Base-by-base conservation (phyloP, 345 rosid genomes). In the Diplotaxis tenuifolia region DNA sequence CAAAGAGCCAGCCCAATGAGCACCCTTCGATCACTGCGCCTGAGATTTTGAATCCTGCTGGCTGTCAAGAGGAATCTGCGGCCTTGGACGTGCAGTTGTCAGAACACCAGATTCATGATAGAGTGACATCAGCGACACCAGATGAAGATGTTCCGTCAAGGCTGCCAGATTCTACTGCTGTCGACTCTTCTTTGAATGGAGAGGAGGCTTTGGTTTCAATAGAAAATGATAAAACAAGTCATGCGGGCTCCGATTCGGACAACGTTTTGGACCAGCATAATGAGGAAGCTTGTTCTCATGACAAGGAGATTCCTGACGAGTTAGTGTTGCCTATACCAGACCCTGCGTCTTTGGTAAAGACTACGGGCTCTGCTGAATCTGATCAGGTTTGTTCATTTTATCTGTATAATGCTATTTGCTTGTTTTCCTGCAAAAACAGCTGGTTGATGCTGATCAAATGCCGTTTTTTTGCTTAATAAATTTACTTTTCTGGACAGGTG, bases 401-500 rank as follows among this genome's bases (percentile, higher is more conserved):
- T 73, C 42, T 47, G 25, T 76, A 72, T 38, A 74, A 65, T 65
- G 56, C 36, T 11, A 54, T n/a, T 15, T n/a, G n/a, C 80, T 72
- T 45, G 28, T 40, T 67, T 28, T 73, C 49, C 54, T 57, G 68
- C 59, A 18, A 62, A 66, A 68, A 12, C 19, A 66, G 19, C 7
- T 4, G 19, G 22, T 22, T 5, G n/a, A 9, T 32, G 55, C 62
- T 14, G 3, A 20, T 62, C 27, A 40, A 10, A 54, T 75, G 74
- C 47, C 23, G 0, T 68, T 78, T 77, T 71, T 56, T 12, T n/a
- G n/a, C 62, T 69, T 61, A 78, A 66, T 23, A 28, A 6, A 60
- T 61, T 83, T 45, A 69, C 18, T 64, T 70, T 56, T 79, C 70
- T 69, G 66, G 65, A 65, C 72, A 58, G 71, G 83, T 76, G 57